Conservation (phyloP, 495 filamentous ascomycete genomes). For the Hamigera avellanea region DNA sequence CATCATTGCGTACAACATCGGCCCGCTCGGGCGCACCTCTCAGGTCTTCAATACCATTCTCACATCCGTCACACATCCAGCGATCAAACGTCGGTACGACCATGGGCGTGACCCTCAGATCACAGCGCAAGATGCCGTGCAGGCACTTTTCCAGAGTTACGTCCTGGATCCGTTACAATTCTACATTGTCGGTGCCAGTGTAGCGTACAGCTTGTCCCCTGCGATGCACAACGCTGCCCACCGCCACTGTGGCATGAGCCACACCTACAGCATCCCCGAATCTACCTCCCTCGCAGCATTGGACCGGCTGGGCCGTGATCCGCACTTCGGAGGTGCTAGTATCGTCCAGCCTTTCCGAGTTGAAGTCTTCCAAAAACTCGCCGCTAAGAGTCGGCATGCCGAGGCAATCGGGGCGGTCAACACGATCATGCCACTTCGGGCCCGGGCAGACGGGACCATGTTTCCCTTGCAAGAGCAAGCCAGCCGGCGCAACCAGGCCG, state of each 20-base stretch:
- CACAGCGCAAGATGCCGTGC: slow-evolving; percentile 46
- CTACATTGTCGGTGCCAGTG: slow-evolving; percentile 62
- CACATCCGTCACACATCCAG: slow-evolving; percentile 56
- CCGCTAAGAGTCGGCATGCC: slow-evolving; percentile 62
- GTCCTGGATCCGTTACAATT: slow-evolving; percentile 58
- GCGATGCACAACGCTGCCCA: slow-evolving; percentile 73
- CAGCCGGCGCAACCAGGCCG: slow-evolving; percentile 53
- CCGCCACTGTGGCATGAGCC: slow-evolving; percentile 57
- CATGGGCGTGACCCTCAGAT: slow-evolving; percentile 30
- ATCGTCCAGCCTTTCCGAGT: slow-evolving; percentile 70
- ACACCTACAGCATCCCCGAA: slow-evolving; percentile 55
- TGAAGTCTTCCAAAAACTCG: slow-evolving; percentile 53
- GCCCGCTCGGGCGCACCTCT: slow-evolving; percentile 53
- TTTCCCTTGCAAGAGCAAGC: slow-evolving; percentile 51
- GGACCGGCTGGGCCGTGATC: slow-evolving; percentile 48
- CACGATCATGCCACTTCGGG: slow-evolving; percentile 64
- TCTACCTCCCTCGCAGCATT: slow-evolving; percentile 53
- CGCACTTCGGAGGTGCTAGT: slow-evolving; percentile 61
- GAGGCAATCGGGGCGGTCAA: slow-evolving; percentile 75
- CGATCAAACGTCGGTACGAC: slow-evolving; percentile 29
- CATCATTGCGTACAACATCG: slow-evolving; percentile 64
- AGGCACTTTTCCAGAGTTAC: slow-evolving; percentile 41
- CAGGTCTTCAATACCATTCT: slow-evolving; percentile 58
- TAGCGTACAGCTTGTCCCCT: slow-evolving; percentile 65
- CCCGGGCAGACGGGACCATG: slow-evolving; percentile 47